Evolutionary conservation across 2,329 filamentous ascomycete genomes (phyloP).

Genomic region (Rosellinia necatrix): DNA sequence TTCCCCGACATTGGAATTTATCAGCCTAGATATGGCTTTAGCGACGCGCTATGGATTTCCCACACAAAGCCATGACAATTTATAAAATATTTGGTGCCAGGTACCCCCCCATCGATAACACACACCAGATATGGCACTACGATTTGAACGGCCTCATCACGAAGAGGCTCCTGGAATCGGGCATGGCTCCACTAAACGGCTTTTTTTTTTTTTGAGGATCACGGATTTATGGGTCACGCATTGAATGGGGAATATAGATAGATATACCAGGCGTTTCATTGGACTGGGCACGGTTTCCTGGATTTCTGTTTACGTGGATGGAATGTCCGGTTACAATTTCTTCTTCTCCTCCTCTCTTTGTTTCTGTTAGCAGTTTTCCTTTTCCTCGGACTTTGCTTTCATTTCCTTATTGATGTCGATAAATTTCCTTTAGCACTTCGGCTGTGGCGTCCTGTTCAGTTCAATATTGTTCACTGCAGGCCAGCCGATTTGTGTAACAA

Average conservation of each 20-base stretch:
- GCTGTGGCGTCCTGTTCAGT: not conserved
- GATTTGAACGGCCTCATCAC: constrained; percentile 15
- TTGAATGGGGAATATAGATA: constrained; percentile 25
- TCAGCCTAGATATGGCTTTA: not conserved
- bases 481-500: constrained; percentile 27
- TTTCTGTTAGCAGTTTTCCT: not conserved
- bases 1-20: constrained; percentile 12
- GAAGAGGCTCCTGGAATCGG: constrained; percentile 9
- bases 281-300: constrained; percentile 3
- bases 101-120: not conserved
- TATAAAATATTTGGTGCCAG: constrained; percentile 10
- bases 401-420: not conserved
- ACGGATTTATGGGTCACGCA: constrained; percentile 24
- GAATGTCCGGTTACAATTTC: constrained; percentile 13
- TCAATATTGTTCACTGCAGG: constrained; percentile 19
- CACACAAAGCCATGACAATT: constrained; percentile 1
- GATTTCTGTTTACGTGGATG: constrained; percentile 18
- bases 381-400: not conserved
- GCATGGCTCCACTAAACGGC: constrained; percentile 19
- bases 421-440: constrained; percentile 2
- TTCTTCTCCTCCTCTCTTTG: not conserved
- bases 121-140: constrained; percentile 19
- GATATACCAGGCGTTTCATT: constrained; percentile 32
- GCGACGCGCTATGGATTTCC: constrained; percentile 17
- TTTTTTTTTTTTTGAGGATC: constrained; percentile 18